phyloP scores from a whole-genome alignment of 2,329 filamentous ascomycete genomes.

The Sporothrix globosa region DNA sequence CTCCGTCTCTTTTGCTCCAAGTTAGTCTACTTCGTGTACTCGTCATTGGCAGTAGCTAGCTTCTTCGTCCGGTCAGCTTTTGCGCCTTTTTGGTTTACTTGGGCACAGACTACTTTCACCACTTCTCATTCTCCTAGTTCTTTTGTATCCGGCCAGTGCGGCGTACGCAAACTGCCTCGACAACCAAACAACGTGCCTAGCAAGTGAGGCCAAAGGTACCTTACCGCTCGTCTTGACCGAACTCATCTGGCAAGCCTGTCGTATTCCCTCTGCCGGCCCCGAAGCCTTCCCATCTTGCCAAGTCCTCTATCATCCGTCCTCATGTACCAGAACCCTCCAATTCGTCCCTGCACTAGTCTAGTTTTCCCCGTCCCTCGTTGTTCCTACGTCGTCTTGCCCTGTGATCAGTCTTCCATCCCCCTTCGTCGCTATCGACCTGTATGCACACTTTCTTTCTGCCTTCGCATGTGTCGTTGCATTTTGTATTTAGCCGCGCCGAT shows the following conservation, averaged over 20 bases:
- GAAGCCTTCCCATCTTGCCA: neutral
- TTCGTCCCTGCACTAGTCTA: conserved; percentile 12
- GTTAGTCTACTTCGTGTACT: neutral
- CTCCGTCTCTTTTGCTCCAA: neutral
- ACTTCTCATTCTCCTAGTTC: neutral
- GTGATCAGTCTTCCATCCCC: conserved; percentile 6
- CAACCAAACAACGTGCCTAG: neutral
- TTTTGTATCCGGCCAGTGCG: neutral
- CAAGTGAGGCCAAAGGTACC: neutral
- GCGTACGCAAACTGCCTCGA: neutral
- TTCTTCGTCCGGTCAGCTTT: neutral
- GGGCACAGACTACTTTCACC: neutral
- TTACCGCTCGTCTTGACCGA: conserved; percentile 20
- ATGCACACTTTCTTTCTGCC: neutral
- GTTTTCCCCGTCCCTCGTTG: neutral
- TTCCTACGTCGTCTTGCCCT: conserved; percentile 16
- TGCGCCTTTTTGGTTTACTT: neutral
- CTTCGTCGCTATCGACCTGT: neutral
- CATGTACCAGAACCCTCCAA: neutral
- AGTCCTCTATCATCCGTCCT: conserved; percentile 11
- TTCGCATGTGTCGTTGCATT: conserved; percentile 26
- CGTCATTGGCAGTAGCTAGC: conserved; percentile 6
- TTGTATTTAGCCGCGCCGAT: conserved; percentile 27
- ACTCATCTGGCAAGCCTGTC: neutral
- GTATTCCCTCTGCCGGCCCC: neutral